phyloP scores from a whole-genome alignment of 306 rosid species.

The Quercus engelmannii region DNA sequence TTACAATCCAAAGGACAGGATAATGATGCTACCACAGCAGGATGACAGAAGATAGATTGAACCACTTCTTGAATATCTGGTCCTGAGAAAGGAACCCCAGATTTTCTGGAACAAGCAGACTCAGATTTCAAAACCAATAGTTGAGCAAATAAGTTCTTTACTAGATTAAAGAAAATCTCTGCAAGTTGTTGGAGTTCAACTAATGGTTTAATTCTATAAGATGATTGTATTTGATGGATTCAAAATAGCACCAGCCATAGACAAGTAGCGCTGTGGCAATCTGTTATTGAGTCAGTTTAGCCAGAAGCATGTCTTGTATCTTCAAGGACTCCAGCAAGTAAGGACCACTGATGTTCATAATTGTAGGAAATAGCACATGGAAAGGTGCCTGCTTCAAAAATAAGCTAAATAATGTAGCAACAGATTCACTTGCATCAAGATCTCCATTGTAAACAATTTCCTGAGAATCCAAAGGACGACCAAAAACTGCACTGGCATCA shows the following conservation, averaged over 20 bases:
- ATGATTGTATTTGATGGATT: slow-evolving; percentile 52
- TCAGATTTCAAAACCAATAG: slow-evolving; percentile 39
- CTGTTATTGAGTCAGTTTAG: slow-evolving; percentile 41
- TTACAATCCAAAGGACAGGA: slow-evolving; percentile 47
- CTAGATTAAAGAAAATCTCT: slow-evolving; percentile 55
- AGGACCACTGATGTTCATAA: slow-evolving; percentile 53
- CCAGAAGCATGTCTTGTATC: slow-evolving; percentile 53
- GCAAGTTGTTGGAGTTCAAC: slow-evolving; percentile 42
- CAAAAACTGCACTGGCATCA: slow-evolving; percentile 21
- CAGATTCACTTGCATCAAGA: slow-evolving; percentile 36
- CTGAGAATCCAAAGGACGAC: slow-evolving; percentile 20
- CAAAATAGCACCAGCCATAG: slow-evolving; percentile 72
- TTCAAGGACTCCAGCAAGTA: slow-evolving; percentile 33
- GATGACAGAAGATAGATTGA: slow-evolving; percentile 62
- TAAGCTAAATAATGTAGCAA: slow-evolving; percentile 55
- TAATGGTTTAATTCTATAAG: slow-evolving; percentile 37
- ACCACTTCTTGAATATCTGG: slow-evolving; percentile 47
- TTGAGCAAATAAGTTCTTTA: slow-evolving; percentile 37
- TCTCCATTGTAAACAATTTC: slow-evolving; percentile 22
- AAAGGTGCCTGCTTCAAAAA: slow-evolving; percentile 67
- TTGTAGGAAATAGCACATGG: slow-evolving; percentile 69
- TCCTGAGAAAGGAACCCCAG: slow-evolving; percentile 35
- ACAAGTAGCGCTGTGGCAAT: slow-evolving; percentile 38
- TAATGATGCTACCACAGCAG: slow-evolving; percentile 48
- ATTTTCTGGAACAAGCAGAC: slow-evolving; percentile 22